phyloP scores from a whole-genome alignment of 2,329 filamentous ascomycete genomes.

The Alternaria triticina region DNA sequence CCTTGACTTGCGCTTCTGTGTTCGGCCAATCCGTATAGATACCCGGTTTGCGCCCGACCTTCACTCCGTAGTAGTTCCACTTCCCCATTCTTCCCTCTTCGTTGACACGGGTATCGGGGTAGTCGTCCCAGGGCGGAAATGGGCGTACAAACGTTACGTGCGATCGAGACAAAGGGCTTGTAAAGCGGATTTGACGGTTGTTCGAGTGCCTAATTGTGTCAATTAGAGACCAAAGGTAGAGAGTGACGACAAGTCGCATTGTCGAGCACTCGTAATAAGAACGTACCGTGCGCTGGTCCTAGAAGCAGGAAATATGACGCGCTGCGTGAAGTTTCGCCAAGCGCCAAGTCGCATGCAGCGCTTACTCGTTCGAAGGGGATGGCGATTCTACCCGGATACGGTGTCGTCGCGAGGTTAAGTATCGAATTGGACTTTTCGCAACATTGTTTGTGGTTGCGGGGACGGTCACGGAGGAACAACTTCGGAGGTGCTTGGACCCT shows the following conservation, averaged over 20 bases:
- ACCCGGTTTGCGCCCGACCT: slow-evolving; percentile 63
- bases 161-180: neutral
- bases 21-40: slow-evolving; percentile 72
- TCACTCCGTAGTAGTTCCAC: slow-evolving; percentile 66
- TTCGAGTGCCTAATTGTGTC: neutral
- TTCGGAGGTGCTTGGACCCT: slow-evolving; percentile 19
- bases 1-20: slow-evolving; percentile 75
- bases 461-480: slow-evolving; percentile 5
- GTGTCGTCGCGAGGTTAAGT: neutral
- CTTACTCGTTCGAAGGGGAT: neutral
- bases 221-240: neutral
- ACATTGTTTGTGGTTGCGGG: slow-evolving; percentile 1
- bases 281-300: slow-evolving; percentile 14
- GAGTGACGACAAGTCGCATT: neutral
- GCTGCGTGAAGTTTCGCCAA: slow-evolving; percentile 5
- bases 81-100: slow-evolving; percentile 38
- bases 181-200: neutral
- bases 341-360: slow-evolving; percentile 17
- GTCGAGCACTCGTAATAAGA: neutral
- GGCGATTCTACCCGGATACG: too few species aligned
- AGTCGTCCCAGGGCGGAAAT: slow-evolving; percentile 3
- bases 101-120: slow-evolving; percentile 4
- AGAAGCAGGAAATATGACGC: slow-evolving; percentile 1
- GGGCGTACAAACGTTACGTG: neutral
- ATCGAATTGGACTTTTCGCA: neutral